phyloP scores from a whole-genome alignment of 2,329 filamentous ascomycete species.

The Hyphodiscus sp. region DNA sequence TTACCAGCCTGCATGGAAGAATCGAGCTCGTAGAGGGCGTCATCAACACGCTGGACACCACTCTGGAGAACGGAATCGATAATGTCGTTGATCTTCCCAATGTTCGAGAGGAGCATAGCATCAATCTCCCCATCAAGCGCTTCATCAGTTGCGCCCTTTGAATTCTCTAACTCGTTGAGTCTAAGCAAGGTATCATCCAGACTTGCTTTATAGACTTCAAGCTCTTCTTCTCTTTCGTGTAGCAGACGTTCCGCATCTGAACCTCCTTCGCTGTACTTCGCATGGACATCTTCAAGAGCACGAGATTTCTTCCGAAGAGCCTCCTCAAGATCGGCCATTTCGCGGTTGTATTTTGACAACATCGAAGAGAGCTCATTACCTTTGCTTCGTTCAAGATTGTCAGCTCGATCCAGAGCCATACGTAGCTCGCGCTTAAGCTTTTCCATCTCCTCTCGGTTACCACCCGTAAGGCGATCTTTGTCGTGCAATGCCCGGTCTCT shows the following conservation, averaged over 20 bases:
- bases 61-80: constrained; percentile 95
- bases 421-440: constrained; percentile 91
- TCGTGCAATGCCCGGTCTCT: constrained; percentile 90
- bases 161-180: constrained; percentile 78
- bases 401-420: constrained; percentile 83
- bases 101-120: constrained; percentile 74
- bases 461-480: constrained; percentile 78
- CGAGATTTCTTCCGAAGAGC: constrained; percentile 82
- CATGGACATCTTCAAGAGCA: constrained; percentile 75
- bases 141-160: constrained; percentile 67
- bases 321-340: constrained; percentile 95
- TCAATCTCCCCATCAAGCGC: constrained; percentile 89
- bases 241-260: constrained; percentile 81
- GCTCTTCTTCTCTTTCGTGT: constrained; percentile 92
- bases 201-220: constrained; percentile 95
- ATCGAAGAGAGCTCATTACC: constrained; percentile 91
- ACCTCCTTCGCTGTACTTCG: constrained; percentile 71
- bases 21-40: constrained; percentile 93
- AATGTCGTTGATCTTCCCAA: constrained; percentile 93
- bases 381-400: constrained; percentile 88
- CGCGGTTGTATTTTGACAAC: constrained; percentile 92
- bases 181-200: constrained; percentile 96
- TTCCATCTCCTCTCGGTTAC: constrained; percentile 87
- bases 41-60: constrained; percentile 88
- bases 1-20: constrained; percentile 98